Evolutionary conservation across 208 protist species (phyloP).

Genomic region (Tritrichomonas foetus): DNA sequence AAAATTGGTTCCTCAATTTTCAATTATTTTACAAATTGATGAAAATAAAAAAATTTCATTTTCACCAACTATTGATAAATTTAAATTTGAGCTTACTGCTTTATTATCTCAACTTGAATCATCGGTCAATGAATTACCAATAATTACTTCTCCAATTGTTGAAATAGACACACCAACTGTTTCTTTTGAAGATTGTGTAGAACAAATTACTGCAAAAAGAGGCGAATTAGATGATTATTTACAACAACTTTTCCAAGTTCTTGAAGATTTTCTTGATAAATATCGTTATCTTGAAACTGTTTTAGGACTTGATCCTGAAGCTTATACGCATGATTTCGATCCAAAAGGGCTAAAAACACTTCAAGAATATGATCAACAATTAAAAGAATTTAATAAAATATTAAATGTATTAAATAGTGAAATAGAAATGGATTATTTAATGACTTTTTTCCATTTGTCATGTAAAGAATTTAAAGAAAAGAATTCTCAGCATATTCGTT

Average conservation of each 20-base stretch:
- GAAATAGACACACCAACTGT: neutral
- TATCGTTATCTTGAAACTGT: neutral
- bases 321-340: neutral
- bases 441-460: neutral
- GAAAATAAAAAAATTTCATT: constrained; percentile 6
- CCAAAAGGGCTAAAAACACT: neutral
- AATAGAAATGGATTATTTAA: neutral
- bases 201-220: neutral
- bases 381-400: constrained; percentile 1
- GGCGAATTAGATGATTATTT: neutral
- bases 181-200: neutral
- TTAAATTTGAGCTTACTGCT: neutral
- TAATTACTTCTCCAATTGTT: neutral
- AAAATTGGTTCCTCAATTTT: neutral
- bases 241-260: neutral
- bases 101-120: neutral
- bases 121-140: neutral
- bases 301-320: neutral
- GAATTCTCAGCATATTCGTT: neutral
- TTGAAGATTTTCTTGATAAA: neutral
- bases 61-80: neutral
- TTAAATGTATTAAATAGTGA: neutral
- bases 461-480: neutral
- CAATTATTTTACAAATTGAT: neutral
- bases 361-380: neutral